These are phyloP conservation scores for Cyberlindnera euphorbiae DNA, from an alignment of 805 yeast species.

Conservation along the genomic window DNA sequence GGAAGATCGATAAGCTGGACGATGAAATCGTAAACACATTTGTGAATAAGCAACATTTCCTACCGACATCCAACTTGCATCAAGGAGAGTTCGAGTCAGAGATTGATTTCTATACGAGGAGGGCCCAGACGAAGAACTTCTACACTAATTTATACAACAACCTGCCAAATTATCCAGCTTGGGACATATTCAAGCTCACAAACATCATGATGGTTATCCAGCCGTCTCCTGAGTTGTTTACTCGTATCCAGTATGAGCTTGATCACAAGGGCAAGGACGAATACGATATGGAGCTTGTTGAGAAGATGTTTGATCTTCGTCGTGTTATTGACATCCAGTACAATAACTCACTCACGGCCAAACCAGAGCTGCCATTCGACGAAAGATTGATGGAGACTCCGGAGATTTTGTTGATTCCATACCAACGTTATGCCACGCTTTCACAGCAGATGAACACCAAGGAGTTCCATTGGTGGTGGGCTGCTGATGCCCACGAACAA, in stretches of 20 bases:
- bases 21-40: constrained; percentile 5
- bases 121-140: constrained; percentile 15
- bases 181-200: constrained; percentile 29
- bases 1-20: constrained; percentile 11
- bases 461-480: constrained; percentile 35
- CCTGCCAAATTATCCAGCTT: constrained; percentile 31
- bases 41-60: neutral
- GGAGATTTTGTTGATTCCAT: constrained; percentile 41
- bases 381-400: constrained; percentile 16
- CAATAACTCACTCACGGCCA: neutral
- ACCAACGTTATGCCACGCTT: constrained; percentile 44
- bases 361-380: constrained; percentile 6
- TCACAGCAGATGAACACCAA: constrained; percentile 42
- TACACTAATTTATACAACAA: constrained; percentile 32
- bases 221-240: constrained; percentile 35
- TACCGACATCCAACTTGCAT: neutral
- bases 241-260: constrained; percentile 20
- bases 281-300: constrained; percentile 50
- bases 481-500: constrained; percentile 41
- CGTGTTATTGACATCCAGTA: constrained; percentile 16
- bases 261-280: constrained; percentile 31
- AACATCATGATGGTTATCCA: constrained; percentile 57
- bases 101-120: constrained; percentile 1
- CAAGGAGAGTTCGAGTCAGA: neutral
- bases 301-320: constrained; percentile 30